Evolutionary conservation across 345 rosid species (phyloP), one percentile per base, ranked within the genome.

Genomic region (Anacardium occidentale): DNA sequence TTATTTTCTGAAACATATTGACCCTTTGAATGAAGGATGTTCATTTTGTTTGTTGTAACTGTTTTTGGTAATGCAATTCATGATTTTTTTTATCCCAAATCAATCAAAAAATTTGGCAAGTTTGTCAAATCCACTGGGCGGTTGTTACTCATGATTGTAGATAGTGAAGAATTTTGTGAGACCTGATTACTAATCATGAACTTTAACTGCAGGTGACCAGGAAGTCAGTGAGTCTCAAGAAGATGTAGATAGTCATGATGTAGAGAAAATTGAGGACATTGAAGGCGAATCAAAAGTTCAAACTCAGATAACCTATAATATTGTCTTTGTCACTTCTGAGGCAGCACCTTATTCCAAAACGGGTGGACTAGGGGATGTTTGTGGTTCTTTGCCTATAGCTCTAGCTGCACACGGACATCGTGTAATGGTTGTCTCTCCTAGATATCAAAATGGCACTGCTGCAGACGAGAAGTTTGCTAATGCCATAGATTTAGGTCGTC

Each of bases 261-360:
- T 64, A 11, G 83, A 83, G 77, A 82, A 84, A 83, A 32, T 53
- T 57, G 82, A 64, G 10, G 83, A 76, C 59, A 51, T 64, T 17
- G 82, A 76, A 64, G 68, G 79, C 64, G 60, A 70, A 64, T 78
- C 78, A n/a, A 83, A 66, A 29, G 51, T 45, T 1, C 32, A 59
- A 75, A 81, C 79, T 47, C 81, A 73, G 70, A 67, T 86, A 40
- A 76, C 72, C 53, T 58, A 88, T 76, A 92, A 80, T 57, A 75
- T 92, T 17, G 81, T 92, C n/a, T 89, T 92, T 79, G 97, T 95
- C 58, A 85, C 98, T 1, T 81, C 99, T 1, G 99, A 95, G 80
- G 99, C 98, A 0, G 90, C 93, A 68, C 99, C 98, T n/a, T 95
- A 89, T 80, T 95, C 99, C 0, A 95, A 95, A 81, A 92, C 99